Conservation (phyloP, 2,329 filamentous ascomycete species). For the Monosporascus ibericus region DNA sequence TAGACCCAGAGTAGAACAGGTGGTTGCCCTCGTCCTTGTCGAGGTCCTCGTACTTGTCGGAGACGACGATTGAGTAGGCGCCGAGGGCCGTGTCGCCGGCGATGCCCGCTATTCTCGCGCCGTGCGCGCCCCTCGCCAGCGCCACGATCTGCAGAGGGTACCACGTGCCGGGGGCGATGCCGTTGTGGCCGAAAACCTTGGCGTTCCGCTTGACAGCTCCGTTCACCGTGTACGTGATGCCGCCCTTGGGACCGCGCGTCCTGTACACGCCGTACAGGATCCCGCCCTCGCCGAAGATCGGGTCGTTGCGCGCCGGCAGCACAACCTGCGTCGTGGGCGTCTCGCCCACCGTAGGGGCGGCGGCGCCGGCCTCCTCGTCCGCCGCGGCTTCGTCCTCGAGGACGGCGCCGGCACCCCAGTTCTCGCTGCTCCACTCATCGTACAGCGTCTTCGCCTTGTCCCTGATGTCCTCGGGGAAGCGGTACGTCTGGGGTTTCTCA, state of each 20-base stretch:
- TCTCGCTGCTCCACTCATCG: constrained; percentile 14
- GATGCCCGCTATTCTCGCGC: constrained; percentile 17
- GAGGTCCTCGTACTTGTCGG: constrained; percentile 10
- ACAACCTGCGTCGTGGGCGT: constrained; percentile 2
- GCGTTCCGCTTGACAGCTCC: constrained; percentile 7
- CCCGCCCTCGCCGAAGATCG: constrained; percentile 15
- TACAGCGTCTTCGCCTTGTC: constrained; percentile 6
- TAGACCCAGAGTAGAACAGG: constrained; percentile 15
- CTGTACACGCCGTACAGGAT: constrained; percentile 21
- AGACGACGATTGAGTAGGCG: constrained; percentile 21
- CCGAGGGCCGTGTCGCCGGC: constrained; percentile 12
- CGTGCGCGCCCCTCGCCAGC: constrained; percentile 21
- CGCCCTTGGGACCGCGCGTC: constrained; percentile 1
- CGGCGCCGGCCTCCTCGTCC: background rate
- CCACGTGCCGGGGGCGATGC: constrained; percentile 18
- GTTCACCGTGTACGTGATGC: constrained; percentile 14
- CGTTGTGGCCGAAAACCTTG: constrained; percentile 21
- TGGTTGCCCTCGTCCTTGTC: constrained; percentile 10
- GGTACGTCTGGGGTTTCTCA: background rate
- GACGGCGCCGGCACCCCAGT: constrained; percentile 17
- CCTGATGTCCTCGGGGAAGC: constrained; percentile 13
- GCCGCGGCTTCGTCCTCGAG: constrained; percentile 4
- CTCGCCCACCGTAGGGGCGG: constrained; percentile 1
- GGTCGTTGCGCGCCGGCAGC: constrained; percentile 12
- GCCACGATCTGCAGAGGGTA: constrained; percentile 19